Evolutionary conservation across 2,329 filamentous ascomycete species (phyloP).

Genomic region (Grosmannia huntii): DNA sequence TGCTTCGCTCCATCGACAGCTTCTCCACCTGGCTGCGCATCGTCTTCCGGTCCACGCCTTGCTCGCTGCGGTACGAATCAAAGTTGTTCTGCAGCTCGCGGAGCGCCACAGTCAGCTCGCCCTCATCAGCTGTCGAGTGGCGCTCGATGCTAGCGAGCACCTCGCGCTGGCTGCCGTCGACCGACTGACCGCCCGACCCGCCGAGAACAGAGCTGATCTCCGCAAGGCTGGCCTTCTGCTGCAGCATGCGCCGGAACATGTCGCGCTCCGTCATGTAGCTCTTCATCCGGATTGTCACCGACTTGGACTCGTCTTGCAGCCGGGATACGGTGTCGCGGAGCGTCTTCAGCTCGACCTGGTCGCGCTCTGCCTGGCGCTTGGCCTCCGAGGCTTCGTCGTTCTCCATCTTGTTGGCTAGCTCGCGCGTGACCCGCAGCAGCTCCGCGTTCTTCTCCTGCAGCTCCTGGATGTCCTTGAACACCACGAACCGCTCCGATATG

Average conservation of each 20-base stretch:
- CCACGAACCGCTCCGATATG: conserved; percentile 79
- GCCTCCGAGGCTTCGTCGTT: conserved; percentile 68
- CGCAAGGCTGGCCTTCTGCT: conserved; percentile 49
- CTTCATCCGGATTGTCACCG: conserved; percentile 71
- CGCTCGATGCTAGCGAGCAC: conserved; percentile 40
- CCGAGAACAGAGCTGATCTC: conserved; percentile 60
- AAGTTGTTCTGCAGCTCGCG: conserved; percentile 84
- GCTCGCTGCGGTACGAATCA: conserved; percentile 79
- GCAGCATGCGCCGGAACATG: conserved; percentile 91
- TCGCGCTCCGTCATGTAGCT: conserved; percentile 93
- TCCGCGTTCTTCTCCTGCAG: conserved; percentile 82
- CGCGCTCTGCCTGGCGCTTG: conserved; percentile 48
- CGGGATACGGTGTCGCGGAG: conserved; percentile 19
- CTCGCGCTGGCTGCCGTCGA: conserved; percentile 42
- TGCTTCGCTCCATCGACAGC: conserved; percentile 68
- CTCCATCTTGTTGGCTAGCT: conserved; percentile 81
- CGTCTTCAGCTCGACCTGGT: conserved; percentile 59
- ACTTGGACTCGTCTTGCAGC: conserved; percentile 71
- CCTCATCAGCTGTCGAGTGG: conserved; percentile 43
- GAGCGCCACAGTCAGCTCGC: conserved; percentile 63
- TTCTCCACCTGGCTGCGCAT: conserved; percentile 76
- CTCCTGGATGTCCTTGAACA: conserved; percentile 75
- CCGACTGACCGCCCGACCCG: conserved; percentile 34
- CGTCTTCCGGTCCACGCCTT: conserved; percentile 65
- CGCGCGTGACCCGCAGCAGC: conserved; percentile 67